These are phyloP conservation scores for Chlorophyllum brunneum DNA, from an alignment of 768 basidiomycete species.

Conservation along the genomic window DNA sequence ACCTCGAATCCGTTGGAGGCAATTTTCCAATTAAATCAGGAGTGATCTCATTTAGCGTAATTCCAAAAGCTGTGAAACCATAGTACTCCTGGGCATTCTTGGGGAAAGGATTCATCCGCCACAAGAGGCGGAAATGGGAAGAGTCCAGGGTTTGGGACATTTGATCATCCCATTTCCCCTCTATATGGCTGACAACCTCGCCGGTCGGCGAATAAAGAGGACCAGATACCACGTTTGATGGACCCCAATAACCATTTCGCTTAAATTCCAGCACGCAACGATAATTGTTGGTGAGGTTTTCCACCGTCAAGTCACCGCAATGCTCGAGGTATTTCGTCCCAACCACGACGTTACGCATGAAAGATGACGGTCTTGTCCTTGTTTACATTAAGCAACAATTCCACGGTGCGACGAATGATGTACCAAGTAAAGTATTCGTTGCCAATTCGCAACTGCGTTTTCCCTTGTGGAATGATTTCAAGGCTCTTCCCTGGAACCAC, in stretches of 20 bases:
- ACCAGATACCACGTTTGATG: constrained; percentile 70
- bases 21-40: constrained; percentile 57
- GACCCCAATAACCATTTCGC: constrained; percentile 79
- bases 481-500: constrained; percentile 70
- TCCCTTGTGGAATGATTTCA: constrained; percentile 81
- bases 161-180: constrained; percentile 89
- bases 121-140: constrained; percentile 70
- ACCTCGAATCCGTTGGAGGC: constrained; percentile 79
- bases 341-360: constrained; percentile 86
- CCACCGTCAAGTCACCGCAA: constrained; percentile 72
- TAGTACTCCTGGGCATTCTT: constrained; percentile 69
- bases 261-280: constrained; percentile 82
- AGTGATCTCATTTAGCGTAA: constrained; percentile 80
- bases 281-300: constrained; percentile 50
- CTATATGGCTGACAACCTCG: constrained; percentile 55
- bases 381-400: not conserved
- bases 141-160: constrained; percentile 65
- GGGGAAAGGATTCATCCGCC: constrained; percentile 73
- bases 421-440: constrained; percentile 68
- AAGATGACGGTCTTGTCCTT: constrained; percentile 86
- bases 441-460: constrained; percentile 61
- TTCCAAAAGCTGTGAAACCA: constrained; percentile 77
- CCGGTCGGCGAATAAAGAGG: constrained; percentile 51
- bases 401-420: constrained; percentile 1
- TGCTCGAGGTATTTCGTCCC: constrained; percentile 91